Conservation (phyloP, 805 yeast species). For the Ogataea haglerorum region DNA sequence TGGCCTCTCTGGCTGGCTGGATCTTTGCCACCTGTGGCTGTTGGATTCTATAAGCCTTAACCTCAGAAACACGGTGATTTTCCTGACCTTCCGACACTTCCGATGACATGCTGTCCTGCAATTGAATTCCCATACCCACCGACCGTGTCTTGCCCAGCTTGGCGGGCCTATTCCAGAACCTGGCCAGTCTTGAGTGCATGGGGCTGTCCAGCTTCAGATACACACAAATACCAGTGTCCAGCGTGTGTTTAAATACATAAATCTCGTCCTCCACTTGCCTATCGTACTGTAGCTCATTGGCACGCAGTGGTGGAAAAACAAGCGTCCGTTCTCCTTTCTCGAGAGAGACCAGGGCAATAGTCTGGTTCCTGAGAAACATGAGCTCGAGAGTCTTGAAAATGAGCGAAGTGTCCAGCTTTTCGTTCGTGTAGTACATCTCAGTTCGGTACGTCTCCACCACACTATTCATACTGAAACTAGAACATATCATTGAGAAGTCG, state of each 20-base stretch:
- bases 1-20: not conserved
- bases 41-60: not conserved
- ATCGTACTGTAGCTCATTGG: conserved; percentile 26
- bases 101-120: not conserved
- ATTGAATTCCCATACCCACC: conserved; percentile 12
- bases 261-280: conserved; percentile 17
- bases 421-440: conserved; percentile 28
- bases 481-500: conserved; percentile 20
- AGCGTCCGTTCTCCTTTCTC: conserved; percentile 30
- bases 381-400: conserved; percentile 21
- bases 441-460: conserved; percentile 12
- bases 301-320: conserved; percentile 34
- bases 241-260: conserved; percentile 18
- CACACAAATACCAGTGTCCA: conserved; percentile 15
- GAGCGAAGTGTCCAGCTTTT: conserved; percentile 19
- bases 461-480: conserved; percentile 13
- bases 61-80: not conserved
- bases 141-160: conserved; percentile 6
- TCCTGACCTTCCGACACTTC: not conserved
- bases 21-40: not conserved
- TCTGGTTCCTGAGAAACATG: conserved; percentile 13
- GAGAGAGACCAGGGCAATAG: conserved; percentile 30
- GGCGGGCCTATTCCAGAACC: conserved; percentile 3
- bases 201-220: conserved; percentile 16
- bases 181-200: not conserved